phyloP scores from a whole-genome alignment of 2,329 filamentous ascomycete species.

The Nemania sp. region DNA sequence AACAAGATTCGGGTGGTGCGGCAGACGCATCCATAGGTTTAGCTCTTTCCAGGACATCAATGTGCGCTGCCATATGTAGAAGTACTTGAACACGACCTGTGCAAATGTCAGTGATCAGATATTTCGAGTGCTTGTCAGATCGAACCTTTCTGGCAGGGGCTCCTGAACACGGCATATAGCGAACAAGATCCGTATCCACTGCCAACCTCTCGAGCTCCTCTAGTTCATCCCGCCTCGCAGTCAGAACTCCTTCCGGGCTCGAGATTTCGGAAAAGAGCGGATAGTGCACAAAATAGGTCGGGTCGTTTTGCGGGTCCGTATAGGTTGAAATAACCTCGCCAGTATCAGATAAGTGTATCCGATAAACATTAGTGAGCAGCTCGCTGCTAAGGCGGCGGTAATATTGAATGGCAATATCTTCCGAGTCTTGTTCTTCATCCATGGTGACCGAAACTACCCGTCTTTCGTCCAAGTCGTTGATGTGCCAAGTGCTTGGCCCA shows the following conservation, averaged over 20 bases:
- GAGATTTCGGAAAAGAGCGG: constrained; percentile 29
- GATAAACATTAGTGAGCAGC: constrained; percentile 24
- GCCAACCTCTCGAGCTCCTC: constrained; percentile 38
- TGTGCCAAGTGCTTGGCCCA: constrained; percentile 37
- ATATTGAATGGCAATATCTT: constrained; percentile 32
- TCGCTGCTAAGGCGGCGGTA: constrained; percentile 25
- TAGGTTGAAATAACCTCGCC: constrained; percentile 32
- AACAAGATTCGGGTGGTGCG: constrained; percentile 36
- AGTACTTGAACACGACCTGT: constrained; percentile 43
- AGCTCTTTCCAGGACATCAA: constrained; percentile 24
- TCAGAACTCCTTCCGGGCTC: constrained; percentile 25
- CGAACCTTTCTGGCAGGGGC: constrained; percentile 2
- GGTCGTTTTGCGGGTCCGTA: constrained; percentile 36
- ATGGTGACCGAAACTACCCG: constrained; percentile 37
- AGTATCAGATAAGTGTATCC: constrained; percentile 29
- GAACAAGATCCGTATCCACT: constrained; percentile 36
- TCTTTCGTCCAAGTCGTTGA: constrained; percentile 37
- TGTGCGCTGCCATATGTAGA: constrained; percentile 31
- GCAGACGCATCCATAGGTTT: constrained; percentile 42
- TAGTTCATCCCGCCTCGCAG: constrained; percentile 31
- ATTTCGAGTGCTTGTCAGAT: neutral
- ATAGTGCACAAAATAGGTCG: constrained; percentile 33
- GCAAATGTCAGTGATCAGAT: neutral
- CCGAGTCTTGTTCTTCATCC: constrained; percentile 36
- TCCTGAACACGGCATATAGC: constrained; percentile 25